These are phyloP conservation scores for Petunia axillaris DNA, from an alignment of 257 asterid species.

Conservation along the genomic window DNA sequence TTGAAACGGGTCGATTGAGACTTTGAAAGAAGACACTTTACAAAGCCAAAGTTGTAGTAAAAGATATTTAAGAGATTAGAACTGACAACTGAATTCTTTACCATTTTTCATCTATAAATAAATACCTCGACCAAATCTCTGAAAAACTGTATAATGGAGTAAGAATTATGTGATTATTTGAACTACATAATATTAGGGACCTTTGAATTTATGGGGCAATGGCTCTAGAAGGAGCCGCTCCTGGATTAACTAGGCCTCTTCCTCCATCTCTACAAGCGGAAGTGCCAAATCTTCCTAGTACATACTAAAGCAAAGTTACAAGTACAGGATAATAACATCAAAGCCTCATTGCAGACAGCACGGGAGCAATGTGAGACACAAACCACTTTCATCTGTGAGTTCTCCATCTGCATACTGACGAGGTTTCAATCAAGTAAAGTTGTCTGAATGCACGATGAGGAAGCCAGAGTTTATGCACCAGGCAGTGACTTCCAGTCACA, in stretches of 20 bases:
- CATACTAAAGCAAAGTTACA: conserved; percentile 9
- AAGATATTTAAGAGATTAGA: too few relatives aligned
- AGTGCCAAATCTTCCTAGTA: not conserved
- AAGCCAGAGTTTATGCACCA: conserved; percentile 33
- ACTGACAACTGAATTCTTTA: too few relatives aligned
- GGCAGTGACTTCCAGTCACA: conserved; percentile 70
- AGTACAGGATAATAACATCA: conserved; percentile 16
- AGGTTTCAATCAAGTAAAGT: not conserved
- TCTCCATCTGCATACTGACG: not conserved
- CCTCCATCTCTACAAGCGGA: conserved; percentile 15
- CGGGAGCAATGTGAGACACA: not conserved
- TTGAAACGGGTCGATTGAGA: too few relatives aligned
- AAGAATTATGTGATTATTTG: too few relatives aligned
- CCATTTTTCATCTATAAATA: too few relatives aligned
- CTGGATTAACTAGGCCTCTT: conserved; percentile 12
- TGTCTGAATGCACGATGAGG: conserved; percentile 1
- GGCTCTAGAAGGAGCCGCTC: too few relatives aligned
- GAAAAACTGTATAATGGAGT: too few relatives aligned
- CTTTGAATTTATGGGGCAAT: too few relatives aligned
- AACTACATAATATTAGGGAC: too few relatives aligned
- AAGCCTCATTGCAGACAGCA: conserved; percentile 5
- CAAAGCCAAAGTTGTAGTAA: too few relatives aligned
- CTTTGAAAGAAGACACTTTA: too few relatives aligned
- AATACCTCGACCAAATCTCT: too few relatives aligned
- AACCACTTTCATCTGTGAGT: not conserved